phyloP scores from a whole-genome alignment of 2,329 filamentous ascomycete genomes.

The Penicillium expansum region DNA sequence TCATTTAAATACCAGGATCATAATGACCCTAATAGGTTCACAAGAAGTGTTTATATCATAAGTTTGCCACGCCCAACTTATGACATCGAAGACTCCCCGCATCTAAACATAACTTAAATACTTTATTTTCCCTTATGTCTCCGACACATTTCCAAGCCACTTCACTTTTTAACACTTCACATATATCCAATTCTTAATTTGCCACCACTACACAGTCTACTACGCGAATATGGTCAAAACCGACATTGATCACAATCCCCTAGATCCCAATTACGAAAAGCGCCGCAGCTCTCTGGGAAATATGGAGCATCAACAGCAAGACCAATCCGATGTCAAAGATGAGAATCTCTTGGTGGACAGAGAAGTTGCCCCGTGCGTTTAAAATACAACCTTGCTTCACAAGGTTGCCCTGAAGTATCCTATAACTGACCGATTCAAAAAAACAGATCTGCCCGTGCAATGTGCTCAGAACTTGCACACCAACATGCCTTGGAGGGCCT shows the following conservation, averaged over 20 bases:
- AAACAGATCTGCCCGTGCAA: constrained; percentile 17
- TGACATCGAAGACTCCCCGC: constrained; percentile 15
- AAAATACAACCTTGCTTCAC: too few relatives aligned
- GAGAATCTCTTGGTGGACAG: constrained; percentile 12
- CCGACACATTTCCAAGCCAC: neutral
- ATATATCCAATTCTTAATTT: neutral
- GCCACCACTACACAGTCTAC: neutral
- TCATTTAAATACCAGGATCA: neutral
- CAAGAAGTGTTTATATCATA: constrained; percentile 20
- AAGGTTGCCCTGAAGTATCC: neutral
- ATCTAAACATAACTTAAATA: constrained; percentile 1
- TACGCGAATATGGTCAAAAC: constrained; percentile 18
- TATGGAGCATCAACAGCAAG: neutral
- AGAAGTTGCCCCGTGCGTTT: constrained; percentile 23
- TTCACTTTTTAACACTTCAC: neutral
- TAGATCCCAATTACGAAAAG: constrained; percentile 19
- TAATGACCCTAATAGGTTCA: neutral
- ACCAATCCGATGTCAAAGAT: constrained; percentile 6
- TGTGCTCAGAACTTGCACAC: constrained; percentile 23
- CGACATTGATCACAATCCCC: constrained; percentile 16
- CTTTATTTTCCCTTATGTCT: neutral
- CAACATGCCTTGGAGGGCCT: constrained; percentile 23
- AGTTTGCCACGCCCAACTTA: constrained; percentile 13
- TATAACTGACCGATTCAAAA: neutral
- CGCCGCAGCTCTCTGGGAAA: constrained; percentile 13